Conservation (phyloP, 805 yeast species). For the Brettanomyces sp. region DNA sequence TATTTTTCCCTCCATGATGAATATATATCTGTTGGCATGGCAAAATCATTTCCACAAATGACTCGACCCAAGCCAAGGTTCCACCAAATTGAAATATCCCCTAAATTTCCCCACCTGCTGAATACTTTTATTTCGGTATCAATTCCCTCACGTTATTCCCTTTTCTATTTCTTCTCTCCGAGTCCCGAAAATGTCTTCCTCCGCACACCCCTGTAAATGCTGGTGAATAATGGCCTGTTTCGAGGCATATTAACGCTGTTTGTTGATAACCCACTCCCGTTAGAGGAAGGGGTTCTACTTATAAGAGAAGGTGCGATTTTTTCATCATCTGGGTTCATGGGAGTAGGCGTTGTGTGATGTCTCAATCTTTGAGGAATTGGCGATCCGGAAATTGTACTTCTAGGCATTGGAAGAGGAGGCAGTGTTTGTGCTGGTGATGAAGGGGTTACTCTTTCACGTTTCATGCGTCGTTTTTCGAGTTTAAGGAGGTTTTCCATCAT, state of each 20-base stretch:
- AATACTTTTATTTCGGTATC: no score
- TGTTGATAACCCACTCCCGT: no score
- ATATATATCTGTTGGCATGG: no score
- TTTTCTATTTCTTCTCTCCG: background rate
- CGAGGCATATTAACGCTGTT: background rate
- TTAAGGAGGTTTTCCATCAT: conserved; percentile 44
- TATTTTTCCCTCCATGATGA: no score
- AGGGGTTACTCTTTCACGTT: background rate
- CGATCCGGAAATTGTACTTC: background rate
- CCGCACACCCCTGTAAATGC: background rate
- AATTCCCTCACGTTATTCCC: background rate
- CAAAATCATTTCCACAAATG: no score
- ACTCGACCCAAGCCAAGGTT: no score
- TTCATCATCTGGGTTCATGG: no score
- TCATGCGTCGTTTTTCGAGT: conserved; percentile 26
- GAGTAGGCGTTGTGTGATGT: no score
- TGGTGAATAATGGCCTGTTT: background rate
- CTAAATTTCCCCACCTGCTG: no score
- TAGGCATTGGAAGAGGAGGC: background rate
- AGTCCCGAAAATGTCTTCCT: background rate
- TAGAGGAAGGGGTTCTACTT: background rate
- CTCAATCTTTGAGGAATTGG: background rate
- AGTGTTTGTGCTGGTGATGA: background rate
- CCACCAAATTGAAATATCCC: no score
- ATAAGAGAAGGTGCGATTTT: background rate